phyloP scores from a whole-genome alignment of 2,329 filamentous ascomycete genomes.

The Cytospora chrysosperma region DNA sequence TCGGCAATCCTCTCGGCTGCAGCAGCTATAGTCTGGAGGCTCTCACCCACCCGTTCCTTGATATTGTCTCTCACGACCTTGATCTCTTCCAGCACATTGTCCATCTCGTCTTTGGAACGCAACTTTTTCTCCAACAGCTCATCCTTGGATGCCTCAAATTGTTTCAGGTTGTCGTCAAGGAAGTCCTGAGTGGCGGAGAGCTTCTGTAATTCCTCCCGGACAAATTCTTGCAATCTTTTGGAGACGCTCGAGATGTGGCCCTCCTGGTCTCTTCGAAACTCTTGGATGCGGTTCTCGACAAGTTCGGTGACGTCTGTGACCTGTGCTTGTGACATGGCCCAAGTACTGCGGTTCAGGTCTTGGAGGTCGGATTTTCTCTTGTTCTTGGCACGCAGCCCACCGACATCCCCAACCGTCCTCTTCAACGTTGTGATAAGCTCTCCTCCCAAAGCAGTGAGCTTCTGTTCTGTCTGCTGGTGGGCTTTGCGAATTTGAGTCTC shows the following conservation, averaged over 20 bases:
- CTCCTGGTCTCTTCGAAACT: slow-evolving; percentile 72
- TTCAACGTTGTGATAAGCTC: slow-evolving; percentile 76
- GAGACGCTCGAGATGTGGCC: slow-evolving; percentile 67
- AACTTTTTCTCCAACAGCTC: slow-evolving; percentile 68
- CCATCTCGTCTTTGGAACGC: slow-evolving; percentile 79
- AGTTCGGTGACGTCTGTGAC: slow-evolving; percentile 74
- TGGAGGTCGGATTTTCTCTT: slow-evolving; percentile 83
- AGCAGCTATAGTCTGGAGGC: slow-evolving; percentile 76
- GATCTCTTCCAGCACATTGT: slow-evolving; percentile 87
- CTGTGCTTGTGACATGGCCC: slow-evolving; percentile 72
- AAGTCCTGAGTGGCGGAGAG: slow-evolving; percentile 69
- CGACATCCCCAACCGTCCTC: slow-evolving; percentile 76
- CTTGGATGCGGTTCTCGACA: slow-evolving; percentile 72
- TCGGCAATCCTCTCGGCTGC: slow-evolving; percentile 87
- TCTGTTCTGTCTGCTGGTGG: slow-evolving; percentile 79
- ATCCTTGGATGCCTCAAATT: slow-evolving; percentile 66
- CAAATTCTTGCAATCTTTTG: slow-evolving; percentile 71
- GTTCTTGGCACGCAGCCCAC: slow-evolving; percentile 81
- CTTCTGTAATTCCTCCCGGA: slow-evolving; percentile 70
- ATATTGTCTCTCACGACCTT: slow-evolving; percentile 85
- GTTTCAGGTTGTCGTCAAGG: slow-evolving; percentile 65
- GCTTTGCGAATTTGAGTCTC: slow-evolving; percentile 79
- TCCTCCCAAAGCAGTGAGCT: slow-evolving; percentile 70
- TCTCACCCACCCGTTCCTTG: slow-evolving; percentile 81
- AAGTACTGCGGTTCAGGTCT: slow-evolving; percentile 71